Percentiles rank a stretch among this genome's conserved stretches.
These are phyloP conservation scores for Fusarium sulawesiense DNA, from an alignment of 2,329 filamentous ascomycete species.

Conservation along the genomic window DNA sequence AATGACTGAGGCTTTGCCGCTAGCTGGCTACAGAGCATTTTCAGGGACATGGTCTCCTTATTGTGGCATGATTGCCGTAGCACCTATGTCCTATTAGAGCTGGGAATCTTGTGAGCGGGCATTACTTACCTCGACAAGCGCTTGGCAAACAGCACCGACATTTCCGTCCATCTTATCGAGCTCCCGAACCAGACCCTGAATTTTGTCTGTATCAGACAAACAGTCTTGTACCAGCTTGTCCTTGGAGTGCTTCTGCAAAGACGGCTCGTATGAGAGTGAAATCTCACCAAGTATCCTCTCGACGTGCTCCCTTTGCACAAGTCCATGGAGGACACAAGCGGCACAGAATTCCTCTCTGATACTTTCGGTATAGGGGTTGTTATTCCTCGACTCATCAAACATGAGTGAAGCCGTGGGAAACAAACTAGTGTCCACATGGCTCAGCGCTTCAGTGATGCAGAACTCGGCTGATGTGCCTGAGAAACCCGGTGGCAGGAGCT, in stretches of 20 bases:
- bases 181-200: conserved; percentile 81
- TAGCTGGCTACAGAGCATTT: conserved; percentile 77
- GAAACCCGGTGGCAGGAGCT: conserved; percentile 72
- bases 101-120: not conserved
- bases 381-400: conserved; percentile 69
- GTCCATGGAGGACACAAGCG: conserved; percentile 85
- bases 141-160: conserved; percentile 84
- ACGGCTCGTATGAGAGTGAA: conserved; percentile 81
- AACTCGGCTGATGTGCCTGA: conserved; percentile 80
- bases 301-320: conserved; percentile 83
- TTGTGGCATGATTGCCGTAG: conserved; percentile 75
- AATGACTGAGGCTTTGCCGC: conserved; percentile 77
- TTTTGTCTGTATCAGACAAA: conserved; percentile 77
- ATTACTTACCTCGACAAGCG: conserved; percentile 73
- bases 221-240: conserved; percentile 84
- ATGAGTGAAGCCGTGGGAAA: conserved; percentile 71
- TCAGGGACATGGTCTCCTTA: conserved; percentile 84
- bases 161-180: conserved; percentile 93
- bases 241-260: conserved; percentile 79
- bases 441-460: conserved; percentile 76
- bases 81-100: conserved; percentile 58
- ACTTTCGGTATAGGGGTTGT: conserved; percentile 67
- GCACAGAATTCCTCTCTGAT: conserved; percentile 83
- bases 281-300: conserved; percentile 85
- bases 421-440: conserved; percentile 83